Evolutionary conservation across 768 basidiomycete genomes (phyloP).

Genomic region (Tricholoma sp.): DNA sequence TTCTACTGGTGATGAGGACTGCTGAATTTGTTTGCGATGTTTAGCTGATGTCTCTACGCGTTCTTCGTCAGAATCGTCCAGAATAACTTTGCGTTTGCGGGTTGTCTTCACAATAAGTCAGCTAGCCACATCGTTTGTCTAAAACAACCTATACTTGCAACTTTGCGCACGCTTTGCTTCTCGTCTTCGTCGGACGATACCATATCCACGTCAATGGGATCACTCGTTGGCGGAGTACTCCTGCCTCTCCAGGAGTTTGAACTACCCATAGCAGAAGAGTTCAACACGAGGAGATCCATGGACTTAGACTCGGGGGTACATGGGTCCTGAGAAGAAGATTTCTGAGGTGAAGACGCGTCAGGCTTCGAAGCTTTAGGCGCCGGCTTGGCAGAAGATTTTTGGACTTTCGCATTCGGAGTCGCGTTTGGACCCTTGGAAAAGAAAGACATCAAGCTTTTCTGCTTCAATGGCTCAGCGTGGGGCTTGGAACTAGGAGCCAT

Average conservation of each 20-base stretch:
- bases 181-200: slow-evolving; percentile 46
- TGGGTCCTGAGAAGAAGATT: slow-evolving; percentile 30
- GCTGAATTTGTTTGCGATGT: slow-evolving; percentile 21
- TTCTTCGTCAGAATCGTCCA: slow-evolving; percentile 74
- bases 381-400: slow-evolving; percentile 16
- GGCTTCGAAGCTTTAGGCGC: background rate
- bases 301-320: slow-evolving; percentile 36
- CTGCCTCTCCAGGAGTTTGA: slow-evolving; percentile 43
- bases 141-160: slow-evolving; percentile 3
- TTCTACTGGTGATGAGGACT: slow-evolving; percentile 34
- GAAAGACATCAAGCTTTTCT: slow-evolving; percentile 72
- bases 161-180: slow-evolving; percentile 17
- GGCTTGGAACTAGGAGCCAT: slow-evolving; percentile 41
- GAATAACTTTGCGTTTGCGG: slow-evolving; percentile 63
- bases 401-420: slow-evolving; percentile 16
- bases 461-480: slow-evolving; percentile 46
- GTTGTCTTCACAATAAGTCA: slow-evolving; percentile 23
- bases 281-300: slow-evolving; percentile 20
- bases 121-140: background rate
- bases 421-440: slow-evolving; percentile 38
- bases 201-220: slow-evolving; percentile 76
- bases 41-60: slow-evolving; percentile 17
- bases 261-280: slow-evolving; percentile 35
- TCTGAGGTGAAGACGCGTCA: slow-evolving; percentile 27
- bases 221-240: slow-evolving; percentile 75